Evolutionary conservation across 495 filamentous ascomycete genomes (phyloP), one percentile per base, ranked within the genome.

Genomic region (Talaromyces stipitatus): DNA sequence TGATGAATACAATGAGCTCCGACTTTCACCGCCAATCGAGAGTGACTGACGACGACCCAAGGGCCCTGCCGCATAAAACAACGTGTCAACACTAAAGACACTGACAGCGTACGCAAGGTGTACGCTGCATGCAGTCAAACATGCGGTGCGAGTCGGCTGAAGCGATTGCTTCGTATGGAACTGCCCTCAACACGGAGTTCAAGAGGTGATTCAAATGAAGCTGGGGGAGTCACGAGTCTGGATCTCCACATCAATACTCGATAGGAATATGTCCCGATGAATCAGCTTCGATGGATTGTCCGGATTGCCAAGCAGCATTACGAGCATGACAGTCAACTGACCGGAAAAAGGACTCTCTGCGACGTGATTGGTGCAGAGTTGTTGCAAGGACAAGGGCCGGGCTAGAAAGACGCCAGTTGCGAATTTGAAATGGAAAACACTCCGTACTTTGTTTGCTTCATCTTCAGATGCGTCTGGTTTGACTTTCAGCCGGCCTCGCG

Each of bases 401-500:
- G 12, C 32, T n/a, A 36, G 32, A 16, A n/a, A 12, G 32, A 36
- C 32, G 32, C 32, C 32, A 36, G 7, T 36, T 36, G 32, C 12
- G 12, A n/a, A n/a, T n/a, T n/a, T n/a, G n/a, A n/a, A n/a, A n/a
- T n/a, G n/a, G n/a, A n/a, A 36, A 36, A 36, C 32, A 36, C 14
- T 36, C 32, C 14, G 32, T 36, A 41, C 30, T 2, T 10, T 2
- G n/a, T 41, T 20, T 26, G 23, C 20, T 47, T 26, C 18, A 20
- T 14, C 14, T 47, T 47, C 43, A 47, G 22, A 20, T 26, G 43
- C 6, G 9, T 46, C 52, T 50, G 56, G 60, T 62, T 27, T 46
- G 28, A 10, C 46, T 38, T 59, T 56, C 50, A 54, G 30, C 57
- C 51, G 29, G 51, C 51, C 51, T 38, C 51, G 27, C n/a, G 27